These are phyloP conservation scores for Aspergillus proliferans DNA, from an alignment of 2,329 filamentous ascomycete genomes.

Conservation along the genomic window DNA sequence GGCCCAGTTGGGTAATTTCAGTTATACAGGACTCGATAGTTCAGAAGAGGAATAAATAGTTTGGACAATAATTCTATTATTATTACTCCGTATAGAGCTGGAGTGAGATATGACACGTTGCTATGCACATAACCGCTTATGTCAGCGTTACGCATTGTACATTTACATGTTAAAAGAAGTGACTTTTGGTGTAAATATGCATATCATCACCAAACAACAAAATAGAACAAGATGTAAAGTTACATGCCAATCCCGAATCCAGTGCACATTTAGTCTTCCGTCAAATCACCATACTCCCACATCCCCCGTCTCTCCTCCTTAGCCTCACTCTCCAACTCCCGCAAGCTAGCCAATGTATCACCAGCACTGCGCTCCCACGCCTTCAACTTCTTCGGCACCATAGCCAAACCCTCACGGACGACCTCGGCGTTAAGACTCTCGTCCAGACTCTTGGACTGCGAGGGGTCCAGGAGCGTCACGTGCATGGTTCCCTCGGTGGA, in stretches of 20 bases:
- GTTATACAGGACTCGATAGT: background rate
- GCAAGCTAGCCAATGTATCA: slow-evolving; percentile 65
- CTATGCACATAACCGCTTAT: background rate
- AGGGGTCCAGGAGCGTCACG: slow-evolving; percentile 80
- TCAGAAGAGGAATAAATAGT: background rate
- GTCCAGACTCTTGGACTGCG: slow-evolving; percentile 54
- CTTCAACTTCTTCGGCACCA: slow-evolving; percentile 89
- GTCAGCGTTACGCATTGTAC: background rate
- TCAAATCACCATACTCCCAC: slow-evolving; percentile 98
- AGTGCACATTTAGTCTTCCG: slow-evolving; percentile 61
- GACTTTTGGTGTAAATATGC: background rate
- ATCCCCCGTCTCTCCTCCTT: slow-evolving; percentile 77
- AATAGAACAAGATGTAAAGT: slow-evolving; percentile 3
- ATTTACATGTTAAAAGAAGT: background rate
- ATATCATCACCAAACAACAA: background rate
- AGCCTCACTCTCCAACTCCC: slow-evolving; percentile 67
- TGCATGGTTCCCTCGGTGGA: slow-evolving; percentile 76
- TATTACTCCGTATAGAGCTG: background rate
- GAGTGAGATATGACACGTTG: background rate
- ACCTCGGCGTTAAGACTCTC: slow-evolving; percentile 88
- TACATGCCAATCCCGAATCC: background rate
- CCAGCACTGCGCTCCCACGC: slow-evolving; percentile 76
- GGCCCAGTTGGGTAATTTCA: too few species aligned
- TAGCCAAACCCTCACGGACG: slow-evolving; percentile 73
- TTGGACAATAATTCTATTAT: background rate